A percentile compares a stretch with the other conserved stretches of the same genome.
phyloP scores from a whole-genome alignment of 352 stramenopile species.

The Pythium volutum region DNA sequence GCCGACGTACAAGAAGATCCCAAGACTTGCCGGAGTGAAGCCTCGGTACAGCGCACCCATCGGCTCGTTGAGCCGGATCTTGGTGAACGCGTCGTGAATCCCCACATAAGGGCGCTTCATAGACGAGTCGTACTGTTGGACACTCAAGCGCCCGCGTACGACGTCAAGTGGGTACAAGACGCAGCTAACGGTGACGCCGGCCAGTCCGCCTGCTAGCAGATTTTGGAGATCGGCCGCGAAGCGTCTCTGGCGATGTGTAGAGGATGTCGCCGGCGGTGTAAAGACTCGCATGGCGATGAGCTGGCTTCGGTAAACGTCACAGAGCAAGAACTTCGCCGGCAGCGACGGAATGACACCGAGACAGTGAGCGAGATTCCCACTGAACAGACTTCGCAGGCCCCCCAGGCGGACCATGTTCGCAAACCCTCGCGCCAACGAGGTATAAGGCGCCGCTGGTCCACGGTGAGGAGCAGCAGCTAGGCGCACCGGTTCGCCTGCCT shows the following conservation, averaged over 20 bases:
- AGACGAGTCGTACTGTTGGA: constrained; percentile 60
- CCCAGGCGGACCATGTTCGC: constrained; percentile 69
- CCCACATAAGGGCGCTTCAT: constrained; percentile 36
- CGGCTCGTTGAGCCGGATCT: constrained; percentile 46
- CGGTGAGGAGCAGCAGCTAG: neutral
- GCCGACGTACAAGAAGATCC: constrained; percentile 80
- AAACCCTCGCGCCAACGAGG: constrained; percentile 45
- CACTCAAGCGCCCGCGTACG: constrained; percentile 63
- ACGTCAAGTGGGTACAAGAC: constrained; percentile 80
- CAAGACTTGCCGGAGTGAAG: constrained; percentile 64
- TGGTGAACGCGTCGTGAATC: constrained; percentile 52
- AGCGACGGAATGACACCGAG: constrained; percentile 81
- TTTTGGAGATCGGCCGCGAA: constrained; percentile 51
- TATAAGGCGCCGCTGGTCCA: constrained; percentile 32
- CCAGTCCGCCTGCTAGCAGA: constrained; percentile 57
- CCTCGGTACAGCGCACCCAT: constrained; percentile 69
- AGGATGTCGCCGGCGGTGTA: neutral
- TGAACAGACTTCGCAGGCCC: constrained; percentile 62
- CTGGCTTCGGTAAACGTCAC: constrained; percentile 65
- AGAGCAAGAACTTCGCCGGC: constrained; percentile 75
- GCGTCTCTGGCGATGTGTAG: constrained; percentile 1
- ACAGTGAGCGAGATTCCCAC: constrained; percentile 77
- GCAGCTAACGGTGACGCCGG: constrained; percentile 62
- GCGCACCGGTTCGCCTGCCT: constrained; percentile 34
- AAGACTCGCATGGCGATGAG: constrained; percentile 26